Evolutionary conservation across 148 eudicot genomes (phyloP).

Genomic region (Simmondsia chinensis): DNA sequence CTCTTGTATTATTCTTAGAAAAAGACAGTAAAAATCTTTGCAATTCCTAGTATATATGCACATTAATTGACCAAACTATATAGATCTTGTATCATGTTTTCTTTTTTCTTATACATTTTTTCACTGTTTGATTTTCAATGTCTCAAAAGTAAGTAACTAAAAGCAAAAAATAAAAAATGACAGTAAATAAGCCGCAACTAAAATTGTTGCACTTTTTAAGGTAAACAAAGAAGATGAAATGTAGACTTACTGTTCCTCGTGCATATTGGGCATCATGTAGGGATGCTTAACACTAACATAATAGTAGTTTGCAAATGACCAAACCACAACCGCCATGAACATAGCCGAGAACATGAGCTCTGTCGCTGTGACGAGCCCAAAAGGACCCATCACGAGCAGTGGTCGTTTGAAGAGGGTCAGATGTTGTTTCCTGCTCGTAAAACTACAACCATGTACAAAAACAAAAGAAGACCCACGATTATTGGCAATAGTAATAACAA

Average conservation of each 20-base stretch:
- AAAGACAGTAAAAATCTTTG: too few relatives aligned
- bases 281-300: conserved; percentile 31
- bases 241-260: conserved; percentile 21
- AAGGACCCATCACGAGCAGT: conserved; percentile 30
- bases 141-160: too few relatives aligned
- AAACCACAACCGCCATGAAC: conserved; percentile 34
- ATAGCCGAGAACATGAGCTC: conserved; percentile 32
- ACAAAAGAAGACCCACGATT: not conserved
- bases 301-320: conserved; percentile 38
- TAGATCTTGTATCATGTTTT: too few relatives aligned
- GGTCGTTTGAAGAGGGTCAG: conserved; percentile 25
- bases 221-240: too few relatives aligned
- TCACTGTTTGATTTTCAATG: too few relatives aligned
- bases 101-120: too few relatives aligned
- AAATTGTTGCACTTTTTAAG: too few relatives aligned
- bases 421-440: conserved; percentile 1
- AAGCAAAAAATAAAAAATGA: too few relatives aligned
- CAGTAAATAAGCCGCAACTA: too few relatives aligned
- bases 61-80: too few relatives aligned
- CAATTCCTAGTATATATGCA: too few relatives aligned
- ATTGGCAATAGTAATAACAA: not conserved
- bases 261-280: conserved; percentile 12
- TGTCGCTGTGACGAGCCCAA: conserved; percentile 32
- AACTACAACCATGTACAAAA: conserved; percentile 3
- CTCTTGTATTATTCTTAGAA: too few relatives aligned